Evolutionary conservation across 257 asterid genomes (phyloP).

Genomic region (Apocynum venetum): DNA sequence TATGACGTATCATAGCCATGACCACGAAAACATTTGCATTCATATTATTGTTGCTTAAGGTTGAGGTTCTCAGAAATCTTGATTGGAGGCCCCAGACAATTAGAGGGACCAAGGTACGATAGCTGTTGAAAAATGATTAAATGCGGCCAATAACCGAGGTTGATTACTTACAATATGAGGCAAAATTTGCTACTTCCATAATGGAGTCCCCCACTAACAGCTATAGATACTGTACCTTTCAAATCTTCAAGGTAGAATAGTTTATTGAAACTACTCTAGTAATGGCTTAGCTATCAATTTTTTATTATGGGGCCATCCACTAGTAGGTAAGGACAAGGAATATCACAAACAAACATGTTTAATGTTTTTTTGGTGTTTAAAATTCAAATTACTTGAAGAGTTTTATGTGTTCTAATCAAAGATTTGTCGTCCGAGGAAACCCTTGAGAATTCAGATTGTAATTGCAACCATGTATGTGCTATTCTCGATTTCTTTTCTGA

Average conservation of each 20-base stretch:
- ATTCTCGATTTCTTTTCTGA: neutral
- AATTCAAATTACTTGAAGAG: neutral
- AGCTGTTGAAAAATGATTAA: conserved; percentile 3
- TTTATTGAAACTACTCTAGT: neutral
- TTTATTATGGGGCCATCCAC: conserved; percentile 17
- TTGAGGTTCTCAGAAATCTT: conserved; percentile 14
- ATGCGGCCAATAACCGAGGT: neutral
- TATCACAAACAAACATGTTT: conserved; percentile 23
- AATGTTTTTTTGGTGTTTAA: conserved; percentile 11
- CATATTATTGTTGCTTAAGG: conserved; percentile 15
- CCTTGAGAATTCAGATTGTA: conserved; percentile 7
- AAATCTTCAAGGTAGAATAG: neutral
- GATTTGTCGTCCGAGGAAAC: conserved; percentile 27
- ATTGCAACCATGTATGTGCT: conserved; percentile 16
- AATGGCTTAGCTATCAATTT: conserved; percentile 19
- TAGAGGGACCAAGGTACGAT: conserved; percentile 11
- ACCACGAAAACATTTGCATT: neutral
- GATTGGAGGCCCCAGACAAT: conserved; percentile 6
- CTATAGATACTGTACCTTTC: neutral
- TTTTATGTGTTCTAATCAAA: conserved; percentile 8
- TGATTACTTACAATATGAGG: neutral
- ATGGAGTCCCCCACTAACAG: neutral
- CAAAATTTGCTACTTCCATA: neutral
- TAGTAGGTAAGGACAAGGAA: conserved; percentile 15
- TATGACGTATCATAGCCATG: conserved; percentile 16